Evolutionary conservation across 2,329 filamentous ascomycete genomes (phyloP).

Genomic region (Fusarium haematococcum): DNA sequence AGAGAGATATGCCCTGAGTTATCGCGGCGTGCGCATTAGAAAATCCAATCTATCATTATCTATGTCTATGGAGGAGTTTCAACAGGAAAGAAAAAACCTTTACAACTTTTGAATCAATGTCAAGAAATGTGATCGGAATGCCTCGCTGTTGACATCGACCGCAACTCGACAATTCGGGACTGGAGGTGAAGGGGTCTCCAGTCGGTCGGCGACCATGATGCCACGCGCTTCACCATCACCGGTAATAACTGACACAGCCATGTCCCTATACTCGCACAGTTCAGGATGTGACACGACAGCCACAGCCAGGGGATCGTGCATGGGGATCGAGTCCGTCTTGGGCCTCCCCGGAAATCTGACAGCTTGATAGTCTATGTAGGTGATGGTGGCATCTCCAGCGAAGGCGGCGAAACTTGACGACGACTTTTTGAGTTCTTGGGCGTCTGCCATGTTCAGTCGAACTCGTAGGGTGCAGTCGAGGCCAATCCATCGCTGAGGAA

Average conservation of each 20-base stretch:
- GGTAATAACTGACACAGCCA: slow-evolving; percentile 12
- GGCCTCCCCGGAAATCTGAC: slow-evolving; percentile 17
- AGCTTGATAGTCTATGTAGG: slow-evolving; percentile 15
- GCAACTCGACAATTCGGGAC: slow-evolving; percentile 16
- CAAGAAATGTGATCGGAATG: slow-evolving; percentile 1
- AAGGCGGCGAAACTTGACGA: slow-evolving; percentile 15
- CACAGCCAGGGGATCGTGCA: slow-evolving; percentile 20
- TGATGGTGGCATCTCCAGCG: slow-evolving; percentile 10
- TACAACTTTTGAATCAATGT: slow-evolving; percentile 1
- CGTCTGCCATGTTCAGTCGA: slow-evolving; percentile 9
- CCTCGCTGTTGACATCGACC: slow-evolving; percentile 11
- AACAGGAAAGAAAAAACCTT: not conserved
- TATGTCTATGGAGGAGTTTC: not conserved
- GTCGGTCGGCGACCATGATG: slow-evolving; percentile 15
- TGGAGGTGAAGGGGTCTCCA: slow-evolving; percentile 9
- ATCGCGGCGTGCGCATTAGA: not conserved
- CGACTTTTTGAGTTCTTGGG: slow-evolving; percentile 6
- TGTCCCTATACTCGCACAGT: slow-evolving; percentile 12
- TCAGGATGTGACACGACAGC: slow-evolving; percentile 14
- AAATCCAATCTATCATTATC: not conserved
- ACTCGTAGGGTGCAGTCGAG: slow-evolving; percentile 17
- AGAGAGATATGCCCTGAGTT: not conserved
- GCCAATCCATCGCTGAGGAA: slow-evolving; percentile 21
- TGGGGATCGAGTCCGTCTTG: slow-evolving; percentile 12
- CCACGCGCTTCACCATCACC: slow-evolving; percentile 14